Conservation (phyloP, 345 rosid genomes). For the Camelina laxa region DNA sequence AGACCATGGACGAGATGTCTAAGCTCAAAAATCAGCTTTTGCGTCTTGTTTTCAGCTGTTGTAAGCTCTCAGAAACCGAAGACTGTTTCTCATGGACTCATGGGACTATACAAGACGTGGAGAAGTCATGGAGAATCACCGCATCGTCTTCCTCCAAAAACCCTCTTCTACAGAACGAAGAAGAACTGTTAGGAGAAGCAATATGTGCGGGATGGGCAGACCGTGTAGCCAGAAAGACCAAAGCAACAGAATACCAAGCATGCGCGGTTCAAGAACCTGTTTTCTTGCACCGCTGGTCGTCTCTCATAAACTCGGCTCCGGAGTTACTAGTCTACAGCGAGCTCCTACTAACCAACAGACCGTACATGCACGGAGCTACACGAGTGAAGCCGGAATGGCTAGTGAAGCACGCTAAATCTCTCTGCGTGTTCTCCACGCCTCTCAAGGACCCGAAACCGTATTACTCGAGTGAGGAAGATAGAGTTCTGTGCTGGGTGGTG, state of each 20-base stretch:
- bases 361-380: slow-evolving; percentile 89
- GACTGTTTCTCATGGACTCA: slow-evolving; percentile 73
- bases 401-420: slow-evolving; percentile 60
- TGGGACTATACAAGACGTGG: slow-evolving; percentile 70
- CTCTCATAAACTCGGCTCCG: slow-evolving; percentile 69
- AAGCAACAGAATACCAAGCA: slow-evolving; percentile 66
- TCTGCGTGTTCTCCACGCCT: slow-evolving; percentile 63
- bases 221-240: slow-evolving; percentile 76
- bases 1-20: slow-evolving; percentile 93
- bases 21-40: slow-evolving; percentile 86
- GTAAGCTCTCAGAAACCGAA: slow-evolving; percentile 38
- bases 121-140: slow-evolving; percentile 61
- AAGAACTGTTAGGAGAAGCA: slow-evolving; percentile 75
- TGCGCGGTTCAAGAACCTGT: slow-evolving; percentile 71
- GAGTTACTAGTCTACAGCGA: slow-evolving; percentile 86
- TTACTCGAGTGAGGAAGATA: slow-evolving; percentile 62
- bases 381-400: slow-evolving; percentile 82
- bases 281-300: slow-evolving; percentile 80
- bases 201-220: slow-evolving; percentile 98
- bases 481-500: slow-evolving; percentile 58
- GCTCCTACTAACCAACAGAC: slow-evolving; percentile 67
- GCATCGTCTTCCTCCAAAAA: slow-evolving; percentile 48
- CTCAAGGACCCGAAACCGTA: slow-evolving; percentile 65
- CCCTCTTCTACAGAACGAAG: slow-evolving; percentile 65
- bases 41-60: slow-evolving; percentile 65